A percentile compares a stretch with the other conserved stretches of the same genome.
phyloP scores from a whole-genome alignment of 345 rosid species.

The Eucalyptus albens region DNA sequence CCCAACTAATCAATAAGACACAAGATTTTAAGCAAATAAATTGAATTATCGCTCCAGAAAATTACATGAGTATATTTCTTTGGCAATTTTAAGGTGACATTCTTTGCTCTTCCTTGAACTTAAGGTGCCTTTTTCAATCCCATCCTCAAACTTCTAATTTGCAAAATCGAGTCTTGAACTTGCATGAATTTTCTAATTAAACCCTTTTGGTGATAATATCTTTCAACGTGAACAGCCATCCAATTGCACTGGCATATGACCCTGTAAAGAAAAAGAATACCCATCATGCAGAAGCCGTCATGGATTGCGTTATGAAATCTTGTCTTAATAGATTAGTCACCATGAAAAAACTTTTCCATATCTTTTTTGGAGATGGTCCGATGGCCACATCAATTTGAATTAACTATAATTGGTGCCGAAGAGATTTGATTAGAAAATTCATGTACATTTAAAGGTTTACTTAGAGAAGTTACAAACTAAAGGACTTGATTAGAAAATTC shows the following conservation, averaged over 20 bases:
- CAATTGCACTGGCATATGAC: accelerated
- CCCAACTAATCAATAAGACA: background rate
- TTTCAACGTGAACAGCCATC: too few species aligned
- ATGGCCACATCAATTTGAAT: too few species aligned
- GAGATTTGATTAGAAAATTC: too few species aligned
- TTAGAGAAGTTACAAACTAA: too few species aligned
- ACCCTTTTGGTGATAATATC: background rate
- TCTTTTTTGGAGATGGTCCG: accelerated
- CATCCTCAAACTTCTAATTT: background rate
- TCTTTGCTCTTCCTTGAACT: background rate
- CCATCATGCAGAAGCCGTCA: accelerated
- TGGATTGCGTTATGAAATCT: too few species aligned
- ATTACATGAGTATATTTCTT: background rate
- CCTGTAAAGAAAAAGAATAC: too few species aligned
- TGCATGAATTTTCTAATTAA: background rate
- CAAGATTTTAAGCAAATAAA: too few species aligned
- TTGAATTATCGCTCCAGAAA: accelerated
- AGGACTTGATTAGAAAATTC: too few species aligned
- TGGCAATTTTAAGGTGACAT: background rate
- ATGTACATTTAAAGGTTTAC: too few species aligned
- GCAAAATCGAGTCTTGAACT: background rate
- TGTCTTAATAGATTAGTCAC: too few species aligned
- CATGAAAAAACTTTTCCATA: too few species aligned
- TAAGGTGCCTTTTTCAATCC: background rate
- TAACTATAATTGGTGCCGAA: accelerated